These are phyloP conservation scores for Jamesozyma lodderae DNA, from an alignment of 805 yeast genomes.

Conservation along the genomic window DNA sequence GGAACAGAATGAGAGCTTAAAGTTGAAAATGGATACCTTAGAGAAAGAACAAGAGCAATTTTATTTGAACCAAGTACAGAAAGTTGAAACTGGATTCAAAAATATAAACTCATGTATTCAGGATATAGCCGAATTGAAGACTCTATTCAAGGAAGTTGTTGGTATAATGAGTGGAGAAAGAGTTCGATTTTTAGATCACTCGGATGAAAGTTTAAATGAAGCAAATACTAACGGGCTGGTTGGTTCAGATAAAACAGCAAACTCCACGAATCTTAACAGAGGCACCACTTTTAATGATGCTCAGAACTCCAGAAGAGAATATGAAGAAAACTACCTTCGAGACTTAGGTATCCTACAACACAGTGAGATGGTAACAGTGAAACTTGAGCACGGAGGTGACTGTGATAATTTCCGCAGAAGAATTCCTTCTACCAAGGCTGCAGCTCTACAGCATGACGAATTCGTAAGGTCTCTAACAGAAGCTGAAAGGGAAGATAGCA, in stretches of 20 bases:
- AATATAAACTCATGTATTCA: slow-evolving; percentile 12
- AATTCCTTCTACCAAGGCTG: no score
- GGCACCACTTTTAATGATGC: no score
- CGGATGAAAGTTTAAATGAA: slow-evolving; percentile 12
- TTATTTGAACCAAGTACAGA: slow-evolving; percentile 11
- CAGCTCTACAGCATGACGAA: no score
- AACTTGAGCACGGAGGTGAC: no score
- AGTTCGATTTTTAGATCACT: slow-evolving; percentile 16
- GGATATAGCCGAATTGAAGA: slow-evolving; percentile 17
- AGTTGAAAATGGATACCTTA: slow-evolving; percentile 9
- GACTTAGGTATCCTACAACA: no score
- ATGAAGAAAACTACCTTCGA: no score
- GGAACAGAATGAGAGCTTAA: slow-evolving; percentile 16
- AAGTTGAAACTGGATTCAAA: slow-evolving; percentile 15
- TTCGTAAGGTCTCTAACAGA: no score
- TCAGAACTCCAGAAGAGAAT: no score
- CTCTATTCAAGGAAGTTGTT: slow-evolving; percentile 21
- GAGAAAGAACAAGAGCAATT: slow-evolving; percentile 21
- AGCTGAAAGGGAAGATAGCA: no score
- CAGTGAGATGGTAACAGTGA: no score
- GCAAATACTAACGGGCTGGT: not conserved
- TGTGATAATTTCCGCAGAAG: no score
- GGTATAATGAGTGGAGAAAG: slow-evolving; percentile 23
- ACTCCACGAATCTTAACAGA: not conserved
- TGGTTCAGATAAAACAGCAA: not conserved